Conservation (phyloP, 2,329 filamentous ascomycete species). For the Pezicula radicicola region DNA sequence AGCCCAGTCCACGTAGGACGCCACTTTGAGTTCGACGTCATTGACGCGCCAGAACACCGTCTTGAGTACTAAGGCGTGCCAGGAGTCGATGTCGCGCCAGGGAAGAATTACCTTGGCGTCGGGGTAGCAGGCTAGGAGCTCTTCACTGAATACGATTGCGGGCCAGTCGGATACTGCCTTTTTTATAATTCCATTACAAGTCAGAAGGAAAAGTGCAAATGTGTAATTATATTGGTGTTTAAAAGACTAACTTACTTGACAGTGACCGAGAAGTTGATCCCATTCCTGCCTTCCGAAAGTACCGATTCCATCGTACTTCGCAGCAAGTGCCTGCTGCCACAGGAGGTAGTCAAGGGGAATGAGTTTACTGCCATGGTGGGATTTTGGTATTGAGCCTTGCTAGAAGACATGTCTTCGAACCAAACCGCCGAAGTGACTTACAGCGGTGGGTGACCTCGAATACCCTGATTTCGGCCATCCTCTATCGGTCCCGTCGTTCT, state of each 20-base stretch:
- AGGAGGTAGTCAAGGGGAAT: conserved; percentile 27
- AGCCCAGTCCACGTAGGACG: conserved; percentile 58
- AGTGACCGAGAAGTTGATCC: conserved; percentile 31
- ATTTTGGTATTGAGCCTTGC: too few species aligned
- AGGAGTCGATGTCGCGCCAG: conserved; percentile 3
- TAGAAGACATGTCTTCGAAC: too few species aligned
- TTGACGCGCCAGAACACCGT: conserved; percentile 51
- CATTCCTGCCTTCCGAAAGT: conserved; percentile 27
- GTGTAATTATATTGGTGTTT: conserved; percentile 22
- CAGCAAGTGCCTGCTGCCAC: conserved; percentile 30
- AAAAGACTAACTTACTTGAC: conserved; percentile 17
- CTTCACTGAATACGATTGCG: conserved; percentile 21
- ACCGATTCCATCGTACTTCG: conserved; percentile 26
- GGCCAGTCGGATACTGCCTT: conserved; percentile 1
- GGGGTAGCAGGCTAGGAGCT: conserved; percentile 5
- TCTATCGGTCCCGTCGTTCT: too few species aligned
- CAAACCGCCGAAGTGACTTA: too few species aligned
- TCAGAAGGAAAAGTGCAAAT: too few species aligned
- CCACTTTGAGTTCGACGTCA: conserved; percentile 54
- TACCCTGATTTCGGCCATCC: too few species aligned
- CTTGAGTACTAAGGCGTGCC: conserved; percentile 1
- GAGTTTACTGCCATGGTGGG: too few species aligned
- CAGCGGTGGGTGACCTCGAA: too few species aligned
- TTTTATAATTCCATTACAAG: not conserved
- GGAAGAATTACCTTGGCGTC: conserved; percentile 5